These are phyloP conservation scores for Santalum album DNA, from an alignment of 164 flowering plant genomes.

Conservation along the genomic window DNA sequence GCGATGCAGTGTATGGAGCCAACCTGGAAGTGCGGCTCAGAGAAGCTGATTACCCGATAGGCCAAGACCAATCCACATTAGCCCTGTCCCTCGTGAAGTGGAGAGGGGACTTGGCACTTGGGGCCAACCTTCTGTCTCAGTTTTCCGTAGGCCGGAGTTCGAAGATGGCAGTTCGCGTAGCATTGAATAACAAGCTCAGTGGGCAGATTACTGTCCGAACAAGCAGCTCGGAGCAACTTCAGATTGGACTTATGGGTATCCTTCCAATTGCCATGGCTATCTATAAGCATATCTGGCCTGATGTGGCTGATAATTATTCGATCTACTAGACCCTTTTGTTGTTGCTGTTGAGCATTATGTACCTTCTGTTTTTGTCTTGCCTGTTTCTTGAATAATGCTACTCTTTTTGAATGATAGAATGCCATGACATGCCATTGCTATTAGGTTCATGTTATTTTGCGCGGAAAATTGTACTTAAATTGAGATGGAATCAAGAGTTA, in stretches of 20 bases:
- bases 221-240: constrained; percentile 85
- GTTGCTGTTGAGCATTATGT: not conserved
- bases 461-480: too few species aligned
- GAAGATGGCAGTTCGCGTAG: constrained; percentile 69
- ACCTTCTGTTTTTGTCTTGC: too few species aligned
- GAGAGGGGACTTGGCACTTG: constrained; percentile 84
- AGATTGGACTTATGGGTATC: constrained; percentile 70
- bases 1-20: constrained; percentile 81
- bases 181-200: constrained; percentile 79
- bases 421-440: too few species aligned
- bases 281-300: constrained; percentile 48
- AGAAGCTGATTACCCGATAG: constrained; percentile 72
- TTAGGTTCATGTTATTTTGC: too few species aligned
- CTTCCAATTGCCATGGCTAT: constrained; percentile 57
- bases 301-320: constrained; percentile 42
- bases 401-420: too few species aligned
- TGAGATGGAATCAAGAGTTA: too few species aligned
- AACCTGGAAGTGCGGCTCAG: constrained; percentile 71
- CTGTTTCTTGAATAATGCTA: too few species aligned
- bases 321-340: constrained; percentile 31
- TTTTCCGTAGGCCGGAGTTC: constrained; percentile 64
- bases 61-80: constrained; percentile 74
- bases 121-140: constrained; percentile 76
- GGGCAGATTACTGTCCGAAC: constrained; percentile 81
- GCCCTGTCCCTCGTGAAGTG: constrained; percentile 81